Evolutionary conservation across 495 filamentous ascomycete genomes (phyloP).

Genomic region (Penicillium angulare): DNA sequence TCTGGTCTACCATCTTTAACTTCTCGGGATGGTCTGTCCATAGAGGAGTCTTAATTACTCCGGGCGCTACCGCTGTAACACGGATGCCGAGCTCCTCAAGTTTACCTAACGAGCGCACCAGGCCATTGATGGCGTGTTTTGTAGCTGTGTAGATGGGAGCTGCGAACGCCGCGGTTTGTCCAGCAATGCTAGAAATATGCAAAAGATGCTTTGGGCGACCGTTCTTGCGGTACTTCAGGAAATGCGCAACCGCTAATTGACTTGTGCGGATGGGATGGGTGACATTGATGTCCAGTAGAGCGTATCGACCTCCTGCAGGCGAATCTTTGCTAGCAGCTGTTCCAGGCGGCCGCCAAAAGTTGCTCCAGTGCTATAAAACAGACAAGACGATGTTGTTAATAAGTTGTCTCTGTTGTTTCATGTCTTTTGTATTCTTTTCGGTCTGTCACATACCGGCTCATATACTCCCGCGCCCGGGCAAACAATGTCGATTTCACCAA

Average conservation of each 20-base stretch:
- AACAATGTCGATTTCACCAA: conserved; percentile 62
- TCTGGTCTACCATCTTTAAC: conserved; percentile 50
- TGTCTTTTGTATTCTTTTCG: not conserved
- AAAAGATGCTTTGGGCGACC: conserved; percentile 51
- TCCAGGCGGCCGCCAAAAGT: conserved; percentile 67
- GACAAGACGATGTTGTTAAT: not conserved
- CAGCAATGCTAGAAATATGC: conserved; percentile 63
- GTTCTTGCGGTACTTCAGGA: conserved; percentile 35
- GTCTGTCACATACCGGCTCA: conserved; percentile 49
- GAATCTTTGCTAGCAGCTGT: conserved; percentile 48
- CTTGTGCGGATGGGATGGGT: conserved; percentile 68
- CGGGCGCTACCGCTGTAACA: conserved; percentile 65
- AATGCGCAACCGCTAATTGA: conserved; percentile 62
- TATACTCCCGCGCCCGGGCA: conserved; percentile 69
- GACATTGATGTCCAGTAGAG: conserved; percentile 62
- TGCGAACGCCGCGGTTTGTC: conserved; percentile 48
- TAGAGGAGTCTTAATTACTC: conserved; percentile 64
- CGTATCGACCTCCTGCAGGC: conserved; percentile 48
- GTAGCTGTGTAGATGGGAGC: conserved; percentile 60
- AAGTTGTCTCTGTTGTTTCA: not conserved
- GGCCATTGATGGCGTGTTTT: conserved; percentile 62
- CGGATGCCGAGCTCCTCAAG: conserved; percentile 56
- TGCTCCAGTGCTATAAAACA: conserved; percentile 52
- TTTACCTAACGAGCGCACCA: conserved; percentile 52
- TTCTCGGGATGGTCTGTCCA: conserved; percentile 72